Percentiles rank a stretch among this genome's conserved stretches.
phyloP scores from a whole-genome alignment of 352 stramenopile species.

The Peronospora farinosa region DNA sequence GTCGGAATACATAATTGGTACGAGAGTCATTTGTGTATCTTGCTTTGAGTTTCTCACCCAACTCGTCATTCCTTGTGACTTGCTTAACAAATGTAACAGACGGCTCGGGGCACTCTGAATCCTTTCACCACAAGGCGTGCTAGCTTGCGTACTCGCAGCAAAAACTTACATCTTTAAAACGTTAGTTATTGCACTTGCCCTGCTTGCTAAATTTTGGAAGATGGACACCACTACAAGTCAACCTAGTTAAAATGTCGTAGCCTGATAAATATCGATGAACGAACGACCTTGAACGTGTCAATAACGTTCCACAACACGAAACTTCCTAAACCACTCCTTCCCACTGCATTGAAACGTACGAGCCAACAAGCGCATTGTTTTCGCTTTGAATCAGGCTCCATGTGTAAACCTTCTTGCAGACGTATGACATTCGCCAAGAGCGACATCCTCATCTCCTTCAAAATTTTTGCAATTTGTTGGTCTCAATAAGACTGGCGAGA shows the following conservation, averaged over 20 bases:
- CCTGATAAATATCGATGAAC: conserved; percentile 2
- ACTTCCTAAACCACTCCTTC: conserved; percentile 38
- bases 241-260: neutral
- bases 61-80: neutral
- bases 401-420: conserved; percentile 37
- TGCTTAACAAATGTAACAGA: neutral
- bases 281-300: neutral
- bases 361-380: conserved; percentile 38
- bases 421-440: conserved; percentile 70
- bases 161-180: conserved; percentile 17
- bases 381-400: conserved; percentile 60
- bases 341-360: conserved; percentile 26
- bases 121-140: conserved; percentile 4
- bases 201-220: neutral
- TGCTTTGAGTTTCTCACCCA: neutral
- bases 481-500: conserved; percentile 39
- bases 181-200: conserved; percentile 4
- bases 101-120: conserved; percentile 5
- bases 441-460: conserved; percentile 49
- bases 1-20: conserved; percentile 1
- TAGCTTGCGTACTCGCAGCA: conserved; percentile 17
- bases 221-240: too few relatives aligned
- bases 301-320: conserved; percentile 35
- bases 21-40: neutral
- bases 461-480: conserved; percentile 29